Base-by-base conservation (phyloP, 2,329 filamentous ascomycete species). In the Hypoxylon sp. region DNA sequence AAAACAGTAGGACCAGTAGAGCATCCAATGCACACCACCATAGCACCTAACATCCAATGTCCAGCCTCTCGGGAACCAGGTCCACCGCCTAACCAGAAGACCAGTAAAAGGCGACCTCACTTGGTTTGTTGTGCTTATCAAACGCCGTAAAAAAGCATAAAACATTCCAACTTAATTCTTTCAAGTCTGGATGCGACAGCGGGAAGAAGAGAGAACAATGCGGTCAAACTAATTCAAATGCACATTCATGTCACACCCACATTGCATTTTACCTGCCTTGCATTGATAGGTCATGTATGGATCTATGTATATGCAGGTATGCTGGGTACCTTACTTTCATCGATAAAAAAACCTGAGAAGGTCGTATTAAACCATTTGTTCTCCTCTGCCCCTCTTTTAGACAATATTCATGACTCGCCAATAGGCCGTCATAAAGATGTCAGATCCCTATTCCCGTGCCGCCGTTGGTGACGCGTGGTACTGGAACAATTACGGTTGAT, bases 391-490 rank as follows among this genome's bases (percentile, higher is more conserved):
- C 23, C 30, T 25, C 42, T 37, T 29, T 32, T 26, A 31, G 23
- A 40, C 25, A 16, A 19, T 51, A 36, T n/a, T n/a, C 49, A 27
- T 56, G 49, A 54, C 52, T 57, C 56, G 52, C 45, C 34, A 51
- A 48, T 46, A 37, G 23, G 36, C 53, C 53, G 56, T 59, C 56
- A 59, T 57, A 35, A 16, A 51, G 42, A 54, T 59, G 52, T 59
- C 47, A 59, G 56, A 59, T 57, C 38, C 25, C 50, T 41, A 54
- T 54, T 59, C 44, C 56, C 49, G 53, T 48, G 41, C 42, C 50
- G 56, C 42, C 49, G 46, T 36, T 34, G 49, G 45, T 54, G 53
- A 57, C 56, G 49, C 50, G 46, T 48, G 49, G 44, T 48, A 51
- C 38, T 48, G 41, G 53, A 40, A 45, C 30, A 25, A 48, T 56